Evolutionary conservation across 257 asterid genomes (phyloP).

Genomic region (Rhazya stricta): DNA sequence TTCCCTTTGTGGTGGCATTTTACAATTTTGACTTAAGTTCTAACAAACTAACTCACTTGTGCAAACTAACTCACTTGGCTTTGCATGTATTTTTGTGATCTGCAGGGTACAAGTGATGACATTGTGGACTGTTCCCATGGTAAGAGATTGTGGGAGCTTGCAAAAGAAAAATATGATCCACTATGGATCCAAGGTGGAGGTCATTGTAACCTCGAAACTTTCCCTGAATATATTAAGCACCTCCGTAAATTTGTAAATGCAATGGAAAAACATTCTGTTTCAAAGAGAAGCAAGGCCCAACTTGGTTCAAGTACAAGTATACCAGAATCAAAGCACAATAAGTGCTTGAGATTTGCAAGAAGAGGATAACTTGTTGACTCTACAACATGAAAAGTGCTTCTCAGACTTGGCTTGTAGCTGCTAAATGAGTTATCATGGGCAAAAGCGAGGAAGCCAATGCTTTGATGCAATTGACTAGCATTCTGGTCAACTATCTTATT

Average conservation of each 20-base stretch:
- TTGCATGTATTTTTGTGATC: not conserved
- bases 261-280: slow-evolving; percentile 84
- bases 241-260: slow-evolving; percentile 67
- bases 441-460: not conserved
- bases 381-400: not conserved
- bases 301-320: slow-evolving; percentile 28
- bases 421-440: slow-evolving; percentile 4
- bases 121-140: slow-evolving; percentile 92
- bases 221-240: slow-evolving; percentile 84
- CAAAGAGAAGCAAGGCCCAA: slow-evolving; percentile 45
- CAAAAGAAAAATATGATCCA: slow-evolving; percentile 90
- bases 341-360: slow-evolving; percentile 72
- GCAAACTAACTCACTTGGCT: too few species aligned
- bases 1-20: too few species aligned
- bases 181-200: slow-evolving; percentile 96
- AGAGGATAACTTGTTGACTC: slow-evolving; percentile 25
- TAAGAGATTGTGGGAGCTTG: slow-evolving; percentile 92
- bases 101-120: slow-evolving; percentile 86
- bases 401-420: not conserved
- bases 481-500: slow-evolving; percentile 9
- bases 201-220: slow-evolving; percentile 96
- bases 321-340: slow-evolving; percentile 57
- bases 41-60: too few species aligned
- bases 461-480: slow-evolving; percentile 8
- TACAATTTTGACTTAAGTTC: not conserved